Base-by-base conservation (phyloP, 2,329 filamentous ascomycete genomes). In the Trichoderma guizhouense region DNA sequence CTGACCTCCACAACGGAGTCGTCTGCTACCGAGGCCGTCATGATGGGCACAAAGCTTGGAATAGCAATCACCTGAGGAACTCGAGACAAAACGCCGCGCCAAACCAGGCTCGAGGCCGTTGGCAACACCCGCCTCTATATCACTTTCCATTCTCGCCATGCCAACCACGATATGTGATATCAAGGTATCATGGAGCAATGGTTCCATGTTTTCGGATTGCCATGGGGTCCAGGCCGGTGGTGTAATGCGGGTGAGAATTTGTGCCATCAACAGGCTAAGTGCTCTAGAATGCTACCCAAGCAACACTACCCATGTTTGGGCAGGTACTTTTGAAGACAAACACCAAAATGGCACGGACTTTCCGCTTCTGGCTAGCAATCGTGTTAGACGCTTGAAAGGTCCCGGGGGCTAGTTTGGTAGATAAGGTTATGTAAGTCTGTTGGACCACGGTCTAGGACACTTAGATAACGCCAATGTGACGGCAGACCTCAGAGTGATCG, bases 341-440 rank as follows among this genome's bases (percentile, higher is more conserved):
- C 36, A 51, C 66, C n/a, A 68, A 68, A 69, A 69, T 7, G 57
- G 66, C 24, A 60, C 55, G 66, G 66, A 51, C 55, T 58, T 69
- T 60, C 66, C 66, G n/a, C 11, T 47, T 61, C 2, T 51, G 28
- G 66, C 26, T 69, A 69, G 66, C 9, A 30, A n/a, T 12, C n/a
- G n/a, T 47, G 15, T 55, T 36, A 32, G 28, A 26, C 12, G 36
- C 26, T 51, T 32, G 66, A 30, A 69, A 69, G 58, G 65, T 30
- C 39, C 34, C 65, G 32, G 57, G 66, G 66, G 21, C 64, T 66
- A 66, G 64, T 51, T 12, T 66, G 21, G 15, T 57, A 66, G 64
- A 66, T 66, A 55, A 66, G 51, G 64, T 66, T 66, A 55, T 57
- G 32, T n/a, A 66, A 26, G 60, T 39, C 36, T 51, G 26, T 51